These are phyloP conservation scores for Euphorbia pulcherrima DNA, from an alignment of 345 rosid genomes.

Conservation along the genomic window DNA sequence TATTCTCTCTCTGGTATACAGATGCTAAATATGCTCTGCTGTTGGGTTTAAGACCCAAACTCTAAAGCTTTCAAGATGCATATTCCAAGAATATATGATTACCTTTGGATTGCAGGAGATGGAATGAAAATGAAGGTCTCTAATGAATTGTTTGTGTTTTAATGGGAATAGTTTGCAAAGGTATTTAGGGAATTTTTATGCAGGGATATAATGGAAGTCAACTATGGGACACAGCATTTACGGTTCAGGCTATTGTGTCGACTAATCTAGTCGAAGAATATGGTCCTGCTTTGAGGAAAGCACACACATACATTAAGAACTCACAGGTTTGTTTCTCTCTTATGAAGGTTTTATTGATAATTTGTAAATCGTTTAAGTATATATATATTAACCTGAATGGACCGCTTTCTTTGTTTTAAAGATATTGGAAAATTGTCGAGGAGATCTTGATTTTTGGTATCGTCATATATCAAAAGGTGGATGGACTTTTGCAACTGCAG, in stretches of 20 bases:
- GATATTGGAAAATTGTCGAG: constrained; percentile 80
- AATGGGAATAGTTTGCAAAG: neutral
- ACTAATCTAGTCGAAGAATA: constrained; percentile 58
- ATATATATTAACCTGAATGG: constrained; percentile 7
- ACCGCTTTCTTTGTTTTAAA: constrained; percentile 32
- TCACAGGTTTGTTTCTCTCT: constrained; percentile 70
- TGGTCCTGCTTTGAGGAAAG: constrained; percentile 54
- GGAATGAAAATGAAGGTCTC: constrained; percentile 97
- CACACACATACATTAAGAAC: constrained; percentile 50
- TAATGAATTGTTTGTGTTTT: neutral
- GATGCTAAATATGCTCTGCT: constrained; percentile 88
- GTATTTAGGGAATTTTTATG: neutral
- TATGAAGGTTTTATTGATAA: constrained; percentile 1
- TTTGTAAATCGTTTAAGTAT: constrained; percentile 1
- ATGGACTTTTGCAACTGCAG: constrained; percentile 94
- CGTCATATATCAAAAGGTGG: constrained; percentile 93
- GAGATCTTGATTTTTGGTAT: constrained; percentile 73
- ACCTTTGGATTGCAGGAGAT: constrained; percentile 91
- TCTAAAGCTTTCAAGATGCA: constrained; percentile 82
- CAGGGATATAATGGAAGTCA: constrained; percentile 92
- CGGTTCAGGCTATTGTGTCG: constrained; percentile 71
- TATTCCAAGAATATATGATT: constrained; percentile 72
- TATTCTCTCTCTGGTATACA: constrained; percentile 15
- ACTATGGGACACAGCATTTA: constrained; percentile 78
- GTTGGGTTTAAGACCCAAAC: constrained; percentile 92